Percentiles rank a stretch among this genome's conserved stretches.
Evolutionary conservation across 371 early-diverging fungal genomes (phyloP).

Genomic region (Nosema muscidifuracis): DNA sequence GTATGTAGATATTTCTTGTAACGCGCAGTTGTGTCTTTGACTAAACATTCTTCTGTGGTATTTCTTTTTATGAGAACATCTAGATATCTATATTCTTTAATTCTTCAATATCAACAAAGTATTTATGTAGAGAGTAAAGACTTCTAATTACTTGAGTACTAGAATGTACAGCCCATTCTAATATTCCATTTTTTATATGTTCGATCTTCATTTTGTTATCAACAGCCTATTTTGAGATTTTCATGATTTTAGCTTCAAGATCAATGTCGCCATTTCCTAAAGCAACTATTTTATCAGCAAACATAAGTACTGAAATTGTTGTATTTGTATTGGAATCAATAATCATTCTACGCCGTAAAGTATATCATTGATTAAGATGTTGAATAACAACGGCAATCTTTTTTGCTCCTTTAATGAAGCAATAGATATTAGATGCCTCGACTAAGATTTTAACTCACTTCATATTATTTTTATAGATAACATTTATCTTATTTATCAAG

Average conservation of each 20-base stretch:
- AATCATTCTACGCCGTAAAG: constrained; percentile 16
- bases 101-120: neutral
- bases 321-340: neutral
- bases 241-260: neutral
- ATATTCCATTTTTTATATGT: constrained; percentile 12
- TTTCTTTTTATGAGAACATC: neutral
- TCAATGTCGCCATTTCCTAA: constrained; percentile 1
- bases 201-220: constrained; percentile 20
- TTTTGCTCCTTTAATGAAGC: constrained; percentile 18
- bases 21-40: neutral
- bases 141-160: neutral
- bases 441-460: neutral
- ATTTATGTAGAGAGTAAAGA: neutral
- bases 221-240: constrained; percentile 5
- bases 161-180: neutral
- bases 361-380: constrained; percentile 33
- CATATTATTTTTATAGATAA: constrained; percentile 5
- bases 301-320: constrained; percentile 7
- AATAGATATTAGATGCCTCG: neutral
- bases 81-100: neutral
- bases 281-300: constrained; percentile 34
- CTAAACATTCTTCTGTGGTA: neutral
- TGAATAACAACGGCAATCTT: constrained; percentile 22
- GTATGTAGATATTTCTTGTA: neutral
- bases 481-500: neutral